Conservation (phyloP, 2,329 filamentous ascomycete genomes). For the Diaporthe sp. region DNA sequence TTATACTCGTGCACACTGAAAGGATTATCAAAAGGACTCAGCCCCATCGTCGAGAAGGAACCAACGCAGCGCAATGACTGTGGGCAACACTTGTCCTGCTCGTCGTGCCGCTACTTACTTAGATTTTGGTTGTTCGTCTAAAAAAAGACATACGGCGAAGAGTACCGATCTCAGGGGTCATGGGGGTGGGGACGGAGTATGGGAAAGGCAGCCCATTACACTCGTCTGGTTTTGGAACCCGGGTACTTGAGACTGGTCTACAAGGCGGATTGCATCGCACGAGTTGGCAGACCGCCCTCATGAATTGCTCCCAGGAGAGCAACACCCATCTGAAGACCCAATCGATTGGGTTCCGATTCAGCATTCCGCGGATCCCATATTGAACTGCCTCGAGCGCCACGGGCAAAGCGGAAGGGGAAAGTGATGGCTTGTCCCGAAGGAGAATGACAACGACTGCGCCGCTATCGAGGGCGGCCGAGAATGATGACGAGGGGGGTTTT, state of each 20-base stretch:
- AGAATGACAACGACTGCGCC: not conserved
- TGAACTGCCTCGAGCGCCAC: not conserved
- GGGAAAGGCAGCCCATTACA: not conserved
- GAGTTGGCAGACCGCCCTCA: not conserved
- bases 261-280: not conserved
- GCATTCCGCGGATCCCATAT: too few relatives aligned
- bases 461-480: too few relatives aligned
- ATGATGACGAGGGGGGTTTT: not conserved
- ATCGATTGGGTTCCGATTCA: too few relatives aligned
- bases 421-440: too few relatives aligned
- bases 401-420: not conserved
- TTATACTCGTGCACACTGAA: conserved; percentile 68
- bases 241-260: not conserved
- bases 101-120: not conserved
- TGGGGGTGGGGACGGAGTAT: not conserved
- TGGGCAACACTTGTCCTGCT: not conserved
- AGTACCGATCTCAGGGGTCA: not conserved
- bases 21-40: not conserved
- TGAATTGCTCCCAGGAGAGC: not conserved
- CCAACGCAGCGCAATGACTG: too few relatives aligned
- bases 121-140: not conserved
- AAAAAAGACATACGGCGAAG: not conserved
- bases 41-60: not conserved
- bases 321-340: not conserved
- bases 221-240: not conserved